Conservation (phyloP, 2,329 filamentous ascomycete species). For the Blastomyces silverae region DNA sequence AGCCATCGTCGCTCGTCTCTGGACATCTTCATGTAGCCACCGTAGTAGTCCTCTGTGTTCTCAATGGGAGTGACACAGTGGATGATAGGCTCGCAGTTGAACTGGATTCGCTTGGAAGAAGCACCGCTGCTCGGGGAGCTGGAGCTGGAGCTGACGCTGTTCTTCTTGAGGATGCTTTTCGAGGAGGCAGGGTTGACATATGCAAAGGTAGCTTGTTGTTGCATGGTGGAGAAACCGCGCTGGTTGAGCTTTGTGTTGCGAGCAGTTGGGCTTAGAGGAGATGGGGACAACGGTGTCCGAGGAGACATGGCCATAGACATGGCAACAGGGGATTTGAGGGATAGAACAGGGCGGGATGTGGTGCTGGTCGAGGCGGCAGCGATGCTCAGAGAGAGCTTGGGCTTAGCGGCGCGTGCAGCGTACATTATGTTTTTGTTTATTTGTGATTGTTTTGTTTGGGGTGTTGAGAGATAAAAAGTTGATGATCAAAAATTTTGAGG, state of each 20-base stretch:
- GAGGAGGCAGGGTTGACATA: conserved; percentile 42
- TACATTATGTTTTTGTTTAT: conserved; percentile 33
- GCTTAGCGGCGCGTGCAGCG: conserved; percentile 37
- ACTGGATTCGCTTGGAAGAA: conserved; percentile 38
- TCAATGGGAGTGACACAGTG: conserved; percentile 46
- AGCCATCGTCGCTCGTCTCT: conserved; percentile 44
- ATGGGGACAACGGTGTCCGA: conserved; percentile 41
- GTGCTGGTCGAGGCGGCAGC: conserved; percentile 31
- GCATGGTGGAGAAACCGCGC: conserved; percentile 36
- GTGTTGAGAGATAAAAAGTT: neutral
- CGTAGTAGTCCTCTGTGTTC: conserved; percentile 45
- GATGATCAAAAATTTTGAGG: neutral
- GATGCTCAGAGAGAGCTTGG: conserved; percentile 45
- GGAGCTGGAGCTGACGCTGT: neutral
- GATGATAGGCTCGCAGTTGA: conserved; percentile 40
- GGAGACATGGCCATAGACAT: conserved; percentile 26
- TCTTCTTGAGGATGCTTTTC: conserved; percentile 46
- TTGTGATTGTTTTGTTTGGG: conserved; percentile 23
- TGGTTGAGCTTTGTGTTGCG: conserved; percentile 35
- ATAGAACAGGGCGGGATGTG: conserved; percentile 34
- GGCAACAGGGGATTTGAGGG: conserved; percentile 40
- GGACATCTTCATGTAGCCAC: conserved; percentile 41
- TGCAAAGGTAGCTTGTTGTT: conserved; percentile 36
- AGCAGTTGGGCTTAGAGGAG: conserved; percentile 38
- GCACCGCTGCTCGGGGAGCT: conserved; percentile 18